These are phyloP conservation scores for Raffaelea ambrosiae DNA, from an alignment of 2,329 filamentous ascomycete species.

Conservation along the genomic window DNA sequence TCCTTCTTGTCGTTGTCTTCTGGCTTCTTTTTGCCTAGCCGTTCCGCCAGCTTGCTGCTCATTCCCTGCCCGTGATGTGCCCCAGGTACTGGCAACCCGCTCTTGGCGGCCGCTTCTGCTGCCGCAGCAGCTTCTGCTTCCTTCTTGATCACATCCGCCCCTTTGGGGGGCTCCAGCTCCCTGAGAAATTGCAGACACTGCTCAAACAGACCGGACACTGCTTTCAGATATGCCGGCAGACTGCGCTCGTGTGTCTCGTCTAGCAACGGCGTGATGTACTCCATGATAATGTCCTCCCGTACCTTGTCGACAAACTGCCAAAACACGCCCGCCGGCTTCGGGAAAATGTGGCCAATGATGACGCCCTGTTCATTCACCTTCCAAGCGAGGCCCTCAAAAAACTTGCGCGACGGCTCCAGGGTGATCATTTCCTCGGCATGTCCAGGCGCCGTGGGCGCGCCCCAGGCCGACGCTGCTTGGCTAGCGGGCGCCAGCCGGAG, in stretches of 20 bases:
- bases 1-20: background rate
- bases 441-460: background rate
- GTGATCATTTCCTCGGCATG: conserved; percentile 53
- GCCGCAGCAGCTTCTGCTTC: background rate
- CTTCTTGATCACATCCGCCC: conserved; percentile 22
- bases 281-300: conserved; percentile 73
- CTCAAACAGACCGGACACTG: conserved; percentile 79
- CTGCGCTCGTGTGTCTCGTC: conserved; percentile 77
- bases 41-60: background rate
- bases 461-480: background rate
- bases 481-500: conserved; percentile 51
- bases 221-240: conserved; percentile 71
- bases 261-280: conserved; percentile 78
- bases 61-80: too few relatives aligned
- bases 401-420: conserved; percentile 70
- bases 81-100: background rate
- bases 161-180: conserved; percentile 58
- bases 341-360: conserved; percentile 77
- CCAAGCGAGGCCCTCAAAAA: conserved; percentile 66
- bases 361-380: conserved; percentile 75
- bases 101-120: conserved; percentile 1
- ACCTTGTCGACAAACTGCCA: conserved; percentile 74
- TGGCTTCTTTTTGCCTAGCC: background rate
- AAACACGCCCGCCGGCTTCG: conserved; percentile 60
- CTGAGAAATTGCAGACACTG: conserved; percentile 73